Base-by-base conservation (phyloP, 768 basidiomycete species). In the Russula foetens region DNA sequence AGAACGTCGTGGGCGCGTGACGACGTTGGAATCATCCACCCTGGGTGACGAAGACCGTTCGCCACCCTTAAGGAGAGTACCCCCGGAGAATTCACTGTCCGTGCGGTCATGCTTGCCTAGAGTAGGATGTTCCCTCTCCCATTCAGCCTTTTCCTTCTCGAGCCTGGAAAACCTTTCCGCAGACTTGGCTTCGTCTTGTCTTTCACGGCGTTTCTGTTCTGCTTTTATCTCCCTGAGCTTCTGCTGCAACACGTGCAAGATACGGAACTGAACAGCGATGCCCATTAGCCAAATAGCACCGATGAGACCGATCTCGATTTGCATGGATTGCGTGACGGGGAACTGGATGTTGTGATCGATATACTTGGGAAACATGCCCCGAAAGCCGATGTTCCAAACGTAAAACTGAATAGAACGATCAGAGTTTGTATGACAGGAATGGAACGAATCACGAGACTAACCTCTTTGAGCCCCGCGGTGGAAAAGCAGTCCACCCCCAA, bases 401-500 rank as follows among this genome's bases (percentile, higher is more conserved):
- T 97, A 98, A 75, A 97, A 97, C 91, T 96, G 60, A 26, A 53
- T 1, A 35, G 62, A 67, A 52, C 29, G 11, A 7, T 47, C 8
- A 56, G 44, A 67, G 62, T 58, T 44, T 52, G 26, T 29, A 28
- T 21, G 26, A 35, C 43, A 33, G 28, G 39, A 28, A 28, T 21
- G 43, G 23, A 59, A 38, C 33, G 49, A 39, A 50, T 17, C 19
- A 41, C 4, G 1, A 24, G 24, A 74, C 74, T 66, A 66, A 89
- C 92, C 84, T 97, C 94, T 76, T 98, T 98, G 55, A 98, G 79
- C 23, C 90, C 90, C 7, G 89, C 91, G 19, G 90, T 88, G 2
- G 92, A 90, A 72, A 84, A 97, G 71, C 95, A 97, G 73, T 98
- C 95, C 41, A 97, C 84, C 21, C 96, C 96, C 15, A 98, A 78